Percentiles rank a stretch among this genome's conserved stretches.
These are phyloP conservation scores for Geotrichum klebahnii DNA, from an alignment of 1,139 yeast genomes.

Conservation along the genomic window DNA sequence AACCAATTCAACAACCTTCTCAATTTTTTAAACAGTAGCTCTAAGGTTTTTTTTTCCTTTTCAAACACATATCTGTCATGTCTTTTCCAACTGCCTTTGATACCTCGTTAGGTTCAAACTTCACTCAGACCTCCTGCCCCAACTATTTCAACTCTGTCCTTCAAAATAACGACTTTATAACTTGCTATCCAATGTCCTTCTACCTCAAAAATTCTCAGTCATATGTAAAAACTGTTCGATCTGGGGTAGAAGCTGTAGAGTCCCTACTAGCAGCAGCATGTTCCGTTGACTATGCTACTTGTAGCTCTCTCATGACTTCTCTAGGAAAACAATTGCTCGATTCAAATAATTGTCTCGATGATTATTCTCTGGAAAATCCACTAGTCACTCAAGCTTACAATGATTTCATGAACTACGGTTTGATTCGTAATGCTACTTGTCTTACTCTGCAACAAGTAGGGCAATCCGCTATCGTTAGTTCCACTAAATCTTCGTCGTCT, in stretches of 20 bases:
- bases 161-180: constrained; percentile 28
- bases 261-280: constrained; percentile 33
- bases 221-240: constrained; percentile 30
- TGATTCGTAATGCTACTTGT: constrained; percentile 34
- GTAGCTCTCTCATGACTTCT: constrained; percentile 30
- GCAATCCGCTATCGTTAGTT: too few species aligned
- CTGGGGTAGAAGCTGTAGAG: constrained; percentile 32
- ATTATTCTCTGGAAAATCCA: constrained; percentile 32
- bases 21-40: too few species aligned
- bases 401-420: constrained; percentile 32
- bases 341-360: constrained; percentile 27
- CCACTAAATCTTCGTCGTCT: neutral
- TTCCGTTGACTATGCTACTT: constrained; percentile 28
- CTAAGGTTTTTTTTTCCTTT: too few species aligned
- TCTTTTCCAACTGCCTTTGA: constrained; percentile 35
- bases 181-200: constrained; percentile 38
- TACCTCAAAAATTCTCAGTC: constrained; percentile 35
- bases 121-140: constrained; percentile 34
- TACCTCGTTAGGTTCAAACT: constrained; percentile 35
- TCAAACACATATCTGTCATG: neutral
- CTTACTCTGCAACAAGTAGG: constrained; percentile 22
- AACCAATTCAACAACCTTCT: too few species aligned
- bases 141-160: constrained; percentile 32
- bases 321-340: constrained; percentile 26
- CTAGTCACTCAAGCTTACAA: constrained; percentile 35